Conservation (phyloP, 805 yeast species). For the Candida lessepsii region DNA sequence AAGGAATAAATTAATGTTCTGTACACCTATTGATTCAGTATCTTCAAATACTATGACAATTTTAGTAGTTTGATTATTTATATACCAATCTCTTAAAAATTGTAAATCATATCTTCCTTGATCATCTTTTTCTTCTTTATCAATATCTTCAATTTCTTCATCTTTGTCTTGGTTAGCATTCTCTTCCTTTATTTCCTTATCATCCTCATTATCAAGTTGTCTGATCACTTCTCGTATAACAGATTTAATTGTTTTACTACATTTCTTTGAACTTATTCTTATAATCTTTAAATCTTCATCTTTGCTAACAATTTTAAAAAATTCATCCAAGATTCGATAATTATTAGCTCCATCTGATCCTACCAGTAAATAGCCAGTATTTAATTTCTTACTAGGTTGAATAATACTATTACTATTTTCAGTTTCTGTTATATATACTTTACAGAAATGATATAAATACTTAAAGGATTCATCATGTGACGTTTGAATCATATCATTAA, state of each 20-base stretch:
- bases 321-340: constrained; percentile 36
- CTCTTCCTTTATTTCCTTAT: not conserved
- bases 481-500: constrained; percentile 10
- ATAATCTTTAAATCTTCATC: constrained; percentile 22
- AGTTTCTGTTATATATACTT: not conserved
- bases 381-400: constrained; percentile 19
- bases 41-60: constrained; percentile 34
- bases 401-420: constrained; percentile 6
- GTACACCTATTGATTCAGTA: constrained; percentile 32
- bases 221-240: constrained; percentile 33
- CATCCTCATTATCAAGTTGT: constrained; percentile 18
- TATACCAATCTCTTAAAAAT: constrained; percentile 11
- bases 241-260: constrained; percentile 30
- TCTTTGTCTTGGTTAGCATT: constrained; percentile 14
- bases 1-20: constrained; percentile 35
- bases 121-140: constrained; percentile 20
- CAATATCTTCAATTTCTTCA: constrained; percentile 17
- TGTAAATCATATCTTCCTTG: constrained; percentile 37
- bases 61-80: not conserved
- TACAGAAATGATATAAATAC: constrained; percentile 24
- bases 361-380: constrained; percentile 34
- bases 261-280: constrained; percentile 29
- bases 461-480: constrained; percentile 33
- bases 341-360: constrained; percentile 43
- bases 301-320: constrained; percentile 16